These are phyloP conservation scores for Hypoxylon sp. DNA, from an alignment of 2,329 filamentous ascomycete species.

Conservation along the genomic window DNA sequence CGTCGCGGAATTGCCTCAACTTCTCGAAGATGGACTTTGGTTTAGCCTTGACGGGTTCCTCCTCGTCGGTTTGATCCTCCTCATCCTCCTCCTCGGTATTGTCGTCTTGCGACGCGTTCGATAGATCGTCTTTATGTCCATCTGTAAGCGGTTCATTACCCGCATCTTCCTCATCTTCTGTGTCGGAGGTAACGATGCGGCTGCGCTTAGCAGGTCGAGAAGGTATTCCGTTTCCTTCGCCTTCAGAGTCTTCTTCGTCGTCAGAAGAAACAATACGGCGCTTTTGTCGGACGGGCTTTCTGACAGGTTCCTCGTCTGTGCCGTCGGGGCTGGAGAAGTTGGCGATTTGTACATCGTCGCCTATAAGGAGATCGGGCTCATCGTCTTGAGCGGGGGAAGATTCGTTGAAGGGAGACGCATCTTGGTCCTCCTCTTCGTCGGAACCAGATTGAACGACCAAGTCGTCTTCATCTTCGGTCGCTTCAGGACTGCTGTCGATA, in stretches of 20 bases:
- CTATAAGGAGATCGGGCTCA: slow-evolving; percentile 8
- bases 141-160: slow-evolving; percentile 1
- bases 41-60: slow-evolving; percentile 19
- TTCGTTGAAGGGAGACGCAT: slow-evolving; percentile 32
- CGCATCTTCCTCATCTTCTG: slow-evolving; percentile 33
- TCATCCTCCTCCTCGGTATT: slow-evolving; percentile 13
- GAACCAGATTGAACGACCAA: slow-evolving; percentile 27
- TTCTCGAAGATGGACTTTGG: slow-evolving; percentile 35
- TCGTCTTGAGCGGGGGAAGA: slow-evolving; percentile 39
- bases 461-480: slow-evolving; percentile 30
- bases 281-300: slow-evolving; percentile 20
- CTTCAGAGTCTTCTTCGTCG: slow-evolving; percentile 32
- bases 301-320: slow-evolving; percentile 27
- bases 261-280: slow-evolving; percentile 42
- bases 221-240: slow-evolving; percentile 9
- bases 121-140: not conserved
- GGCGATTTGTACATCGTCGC: slow-evolving; percentile 14
- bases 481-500: slow-evolving; percentile 24
- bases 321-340: slow-evolving; percentile 31
- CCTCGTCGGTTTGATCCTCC: slow-evolving; percentile 23
- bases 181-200: slow-evolving; percentile 35
- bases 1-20: slow-evolving; percentile 31
- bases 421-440: slow-evolving; percentile 23
- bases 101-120: slow-evolving; percentile 9
- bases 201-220: slow-evolving; percentile 27